Evolutionary conservation across 1,284 basidiomycete species (phyloP).

Genomic region (Ustilago shanxiensis): DNA sequence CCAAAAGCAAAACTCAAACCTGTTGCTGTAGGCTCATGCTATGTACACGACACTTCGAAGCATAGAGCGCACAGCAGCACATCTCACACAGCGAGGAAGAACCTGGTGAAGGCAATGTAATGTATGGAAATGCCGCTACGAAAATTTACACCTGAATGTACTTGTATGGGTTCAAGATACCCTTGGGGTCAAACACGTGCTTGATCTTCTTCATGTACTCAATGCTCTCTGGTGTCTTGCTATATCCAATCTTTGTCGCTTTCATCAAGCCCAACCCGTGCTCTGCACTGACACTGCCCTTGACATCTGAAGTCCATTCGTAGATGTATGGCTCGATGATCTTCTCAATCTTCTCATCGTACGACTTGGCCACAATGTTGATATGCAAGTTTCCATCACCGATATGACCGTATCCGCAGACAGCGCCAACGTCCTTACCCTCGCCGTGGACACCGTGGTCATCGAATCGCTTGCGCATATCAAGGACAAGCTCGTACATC

Average conservation of each 20-base stretch:
- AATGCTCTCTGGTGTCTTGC: constrained; percentile 83
- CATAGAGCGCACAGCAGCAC: not conserved
- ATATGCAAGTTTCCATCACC: constrained; percentile 97
- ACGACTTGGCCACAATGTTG: constrained; percentile 89
- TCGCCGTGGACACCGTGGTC: constrained; percentile 82
- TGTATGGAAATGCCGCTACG: not conserved
- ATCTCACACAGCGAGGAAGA: not conserved
- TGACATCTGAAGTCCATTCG: constrained; percentile 79
- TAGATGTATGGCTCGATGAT: constrained; percentile 96
- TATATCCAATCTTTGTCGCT: constrained; percentile 88
- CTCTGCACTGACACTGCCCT: constrained; percentile 93
- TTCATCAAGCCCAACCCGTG: constrained; percentile 97
- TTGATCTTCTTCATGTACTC: constrained; percentile 92
- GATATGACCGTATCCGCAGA: constrained; percentile 92
- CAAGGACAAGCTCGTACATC: constrained; percentile 91
- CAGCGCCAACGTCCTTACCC: constrained; percentile 74
- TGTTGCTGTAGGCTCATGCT: not conserved
- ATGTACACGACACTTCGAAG: not conserved
- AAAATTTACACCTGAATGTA: constrained; percentile 52
- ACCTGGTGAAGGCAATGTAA: not conserved
- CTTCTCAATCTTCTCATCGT: constrained; percentile 84
- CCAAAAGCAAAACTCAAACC: not conserved
- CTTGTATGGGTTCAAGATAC: constrained; percentile 92
- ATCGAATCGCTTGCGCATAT: constrained; percentile 80
- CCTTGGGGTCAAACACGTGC: constrained; percentile 87